Base-by-base conservation (phyloP, 2,329 filamentous ascomycete species). In the Phialocephala sp. region DNA sequence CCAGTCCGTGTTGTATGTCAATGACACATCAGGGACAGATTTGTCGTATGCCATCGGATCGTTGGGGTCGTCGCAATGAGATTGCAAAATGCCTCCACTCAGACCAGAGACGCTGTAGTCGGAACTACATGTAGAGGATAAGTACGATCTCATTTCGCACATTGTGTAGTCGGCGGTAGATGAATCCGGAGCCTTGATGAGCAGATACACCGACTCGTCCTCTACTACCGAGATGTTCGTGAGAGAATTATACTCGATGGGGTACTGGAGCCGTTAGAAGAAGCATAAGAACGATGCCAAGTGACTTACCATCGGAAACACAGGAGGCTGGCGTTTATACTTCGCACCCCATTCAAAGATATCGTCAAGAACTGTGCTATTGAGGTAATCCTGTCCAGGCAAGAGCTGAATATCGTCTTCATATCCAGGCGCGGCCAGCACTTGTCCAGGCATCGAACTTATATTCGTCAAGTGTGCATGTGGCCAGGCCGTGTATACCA, bases 121-220 rank as follows among this genome's bases (percentile, higher is more conserved):
- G 0, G 91, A 93, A 0, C 87, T 89, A 76, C 92, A 95, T 14
- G 84, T 79, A 0, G 88, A 82, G 0, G 89, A 87, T 1, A 87
- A 76, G 69, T 87, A 88, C 0, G 87, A 89, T 24, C 85, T 84
- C 15, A 94, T 75, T 50, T 89, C 82, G 73, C 91, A 95, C 0
- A 95, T 77, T 0, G 88, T 87, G 73, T 89, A 93, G 36, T 86
- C 81, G 0, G 78, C 73, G 0, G 72, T 74, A 8, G 76, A 74
- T 4, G 67, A 52, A 39, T 71, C 68, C 2, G 67, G 63, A 1
- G 79, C 73, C 18, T 89, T 87, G 1, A 83, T 86, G 1, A 95
- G 81, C 0, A 93, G 69, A 73, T 93, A 94, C 1, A 93, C 81
- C 0, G 88, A 80, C 60, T 87, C 82, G 15, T 81, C 74, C 12